phyloP scores from a whole-genome alignment of 78 protist species.

The Polysphondylium violaceum region DNA sequence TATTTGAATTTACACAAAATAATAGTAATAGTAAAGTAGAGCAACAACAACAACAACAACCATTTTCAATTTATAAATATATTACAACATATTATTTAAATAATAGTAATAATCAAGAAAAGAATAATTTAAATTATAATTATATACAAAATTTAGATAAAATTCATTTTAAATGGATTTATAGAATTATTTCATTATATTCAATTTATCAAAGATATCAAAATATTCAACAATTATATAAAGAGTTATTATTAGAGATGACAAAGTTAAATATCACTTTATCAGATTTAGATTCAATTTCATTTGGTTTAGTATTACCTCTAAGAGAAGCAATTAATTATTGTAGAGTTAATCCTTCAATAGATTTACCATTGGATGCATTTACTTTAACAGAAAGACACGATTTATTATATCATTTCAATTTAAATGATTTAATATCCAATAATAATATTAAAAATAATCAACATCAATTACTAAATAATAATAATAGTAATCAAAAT shows the following conservation, averaged over 20 bases:
- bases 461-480: neutral
- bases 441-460: neutral
- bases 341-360: slow-evolving; percentile 47
- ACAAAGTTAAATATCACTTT: neutral
- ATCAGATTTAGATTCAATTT: slow-evolving; percentile 52
- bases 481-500: neutral
- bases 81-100: neutral
- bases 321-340: slow-evolving; percentile 61
- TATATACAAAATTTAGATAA: neutral
- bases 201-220: neutral
- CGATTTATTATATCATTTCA: slow-evolving; percentile 32
- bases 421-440: slow-evolving; percentile 11
- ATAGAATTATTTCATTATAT: slow-evolving; percentile 5
- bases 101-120: neutral
- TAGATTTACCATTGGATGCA: slow-evolving; percentile 23
- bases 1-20: neutral
- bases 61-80: slow-evolving; percentile 35
- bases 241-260: slow-evolving; percentile 25
- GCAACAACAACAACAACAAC: neutral
- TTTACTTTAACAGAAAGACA: slow-evolving; percentile 48
- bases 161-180: slow-evolving; percentile 28
- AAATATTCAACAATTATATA: slow-evolving; percentile 13
- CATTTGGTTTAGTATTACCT: slow-evolving; percentile 47
- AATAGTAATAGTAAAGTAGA: neutral
- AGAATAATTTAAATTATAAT: neutral